Evolutionary conservation across 208 protist genomes (phyloP).

Genomic region (Kentomonas sorsogonicus): DNA sequence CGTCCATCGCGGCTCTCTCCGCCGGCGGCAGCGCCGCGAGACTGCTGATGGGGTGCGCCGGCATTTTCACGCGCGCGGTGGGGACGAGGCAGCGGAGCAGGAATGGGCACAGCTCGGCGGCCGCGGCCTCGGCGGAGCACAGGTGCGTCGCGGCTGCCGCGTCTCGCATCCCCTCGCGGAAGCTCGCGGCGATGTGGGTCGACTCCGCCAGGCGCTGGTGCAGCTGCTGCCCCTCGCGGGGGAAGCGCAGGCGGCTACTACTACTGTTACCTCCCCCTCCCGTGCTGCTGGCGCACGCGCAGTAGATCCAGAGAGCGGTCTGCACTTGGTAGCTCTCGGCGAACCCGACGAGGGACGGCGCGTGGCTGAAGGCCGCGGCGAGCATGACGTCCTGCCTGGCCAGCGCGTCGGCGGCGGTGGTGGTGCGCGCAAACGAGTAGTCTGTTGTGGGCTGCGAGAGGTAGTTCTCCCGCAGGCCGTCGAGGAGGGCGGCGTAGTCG

Average conservation of each 20-base stretch:
- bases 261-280: constrained; percentile 14
- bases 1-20: constrained; percentile 38
- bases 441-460: constrained; percentile 53
- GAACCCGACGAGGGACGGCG: constrained; percentile 25
- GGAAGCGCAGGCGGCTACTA: constrained; percentile 22
- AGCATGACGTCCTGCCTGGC: constrained; percentile 47
- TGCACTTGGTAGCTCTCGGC: constrained; percentile 44
- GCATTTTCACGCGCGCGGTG: constrained; percentile 37
- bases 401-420: constrained; percentile 35
- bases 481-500: constrained; percentile 24
- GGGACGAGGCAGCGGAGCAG: constrained; percentile 61
- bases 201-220: constrained; percentile 30
- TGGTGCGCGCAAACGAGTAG: constrained; percentile 52
- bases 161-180: constrained; percentile 45
- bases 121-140: constrained; percentile 22
- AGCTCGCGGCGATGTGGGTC: constrained; percentile 23
- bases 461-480: constrained; percentile 77
- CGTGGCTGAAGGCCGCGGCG: constrained; percentile 30
- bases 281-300: constrained; percentile 37
- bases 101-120: constrained; percentile 35
- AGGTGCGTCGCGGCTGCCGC: constrained; percentile 22
- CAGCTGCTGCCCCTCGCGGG: constrained; percentile 30
- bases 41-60: constrained; percentile 35
- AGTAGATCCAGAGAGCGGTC: constrained; percentile 41
- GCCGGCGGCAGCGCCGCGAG: constrained; percentile 21